phyloP scores from a whole-genome alignment of 768 basidiomycete species.

The Hygrocybe coccinea region DNA sequence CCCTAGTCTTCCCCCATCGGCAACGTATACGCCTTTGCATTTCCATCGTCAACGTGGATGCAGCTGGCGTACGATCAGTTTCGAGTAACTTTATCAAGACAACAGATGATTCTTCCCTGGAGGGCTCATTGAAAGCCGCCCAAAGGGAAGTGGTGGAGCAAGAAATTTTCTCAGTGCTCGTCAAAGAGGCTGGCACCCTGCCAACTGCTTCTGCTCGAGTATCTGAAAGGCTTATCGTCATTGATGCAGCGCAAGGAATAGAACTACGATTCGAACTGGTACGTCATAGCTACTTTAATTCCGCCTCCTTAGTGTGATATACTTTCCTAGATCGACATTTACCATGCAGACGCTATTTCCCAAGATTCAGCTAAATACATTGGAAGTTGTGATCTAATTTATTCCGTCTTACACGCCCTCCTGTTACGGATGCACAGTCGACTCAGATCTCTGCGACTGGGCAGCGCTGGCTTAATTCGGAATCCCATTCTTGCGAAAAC shows the following conservation, averaged over 20 bases:
- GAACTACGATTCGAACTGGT: constrained; percentile 75
- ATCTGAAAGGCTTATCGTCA: constrained; percentile 68
- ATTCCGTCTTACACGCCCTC: constrained; percentile 57
- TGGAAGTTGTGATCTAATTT: constrained; percentile 62
- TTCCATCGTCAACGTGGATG: constrained; percentile 39
- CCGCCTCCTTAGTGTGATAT: not conserved
- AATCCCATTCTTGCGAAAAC: constrained; percentile 14
- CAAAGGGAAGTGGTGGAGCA: constrained; percentile 75
- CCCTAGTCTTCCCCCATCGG: constrained; percentile 60
- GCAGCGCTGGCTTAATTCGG: constrained; percentile 22
- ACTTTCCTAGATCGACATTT: constrained; percentile 31
- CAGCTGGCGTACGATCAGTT: constrained; percentile 29
- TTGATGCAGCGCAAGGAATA: constrained; percentile 68
- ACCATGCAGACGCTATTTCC: constrained; percentile 15
- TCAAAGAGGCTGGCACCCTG: constrained; percentile 69
- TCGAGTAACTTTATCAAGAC: constrained; percentile 36
- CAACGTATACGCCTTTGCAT: constrained; percentile 59
- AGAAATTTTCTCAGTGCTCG: constrained; percentile 71
- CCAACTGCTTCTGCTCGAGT: constrained; percentile 75
- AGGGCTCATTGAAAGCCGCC: constrained; percentile 49
- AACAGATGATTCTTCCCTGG: constrained; percentile 36
- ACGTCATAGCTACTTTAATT: constrained; percentile 21
- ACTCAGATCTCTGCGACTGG: constrained; percentile 40
- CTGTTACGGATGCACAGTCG: constrained; percentile 56
- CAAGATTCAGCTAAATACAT: constrained; percentile 21